Evolutionary conservation across 768 basidiomycete species (phyloP).

Genomic region (Naganishia vishniacii): DNA sequence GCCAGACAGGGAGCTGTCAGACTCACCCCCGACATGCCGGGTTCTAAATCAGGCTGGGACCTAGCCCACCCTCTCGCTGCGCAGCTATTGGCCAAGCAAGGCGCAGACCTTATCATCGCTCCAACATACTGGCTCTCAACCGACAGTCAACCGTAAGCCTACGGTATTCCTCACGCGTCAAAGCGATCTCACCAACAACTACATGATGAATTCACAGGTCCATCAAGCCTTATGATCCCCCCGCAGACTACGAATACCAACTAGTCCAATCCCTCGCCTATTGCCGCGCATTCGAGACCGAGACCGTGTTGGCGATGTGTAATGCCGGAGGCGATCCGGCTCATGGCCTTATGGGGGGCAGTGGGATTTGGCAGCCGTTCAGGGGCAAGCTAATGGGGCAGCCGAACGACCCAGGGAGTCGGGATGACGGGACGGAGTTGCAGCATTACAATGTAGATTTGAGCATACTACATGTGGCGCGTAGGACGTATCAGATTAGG

Average conservation of each 20-base stretch:
- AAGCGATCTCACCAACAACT: too few species aligned
- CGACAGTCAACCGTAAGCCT: constrained; percentile 43
- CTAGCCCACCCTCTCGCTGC: constrained; percentile 39
- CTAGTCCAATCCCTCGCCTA: constrained; percentile 35
- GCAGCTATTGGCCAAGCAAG: constrained; percentile 35
- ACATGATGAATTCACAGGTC: constrained; percentile 22
- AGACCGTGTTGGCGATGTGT: constrained; percentile 38
- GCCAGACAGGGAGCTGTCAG: too few species aligned
- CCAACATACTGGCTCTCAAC: constrained; percentile 42
- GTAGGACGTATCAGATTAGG: constrained; percentile 38
- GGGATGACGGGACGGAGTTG: constrained; percentile 23
- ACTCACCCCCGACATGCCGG: too few species aligned
- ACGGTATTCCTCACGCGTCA: neutral
- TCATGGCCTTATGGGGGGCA: constrained; percentile 41
- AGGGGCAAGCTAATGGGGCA: constrained; percentile 30
- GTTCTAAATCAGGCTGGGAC: constrained; percentile 38
- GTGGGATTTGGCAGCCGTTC: constrained; percentile 40
- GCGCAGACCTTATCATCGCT: constrained; percentile 40
- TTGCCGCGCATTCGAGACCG: constrained; percentile 39
- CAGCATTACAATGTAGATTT: constrained; percentile 35
- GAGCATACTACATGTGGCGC: constrained; percentile 34
- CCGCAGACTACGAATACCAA: constrained; percentile 34
- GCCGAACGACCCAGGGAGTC: constrained; percentile 6
- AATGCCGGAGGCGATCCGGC: constrained; percentile 35
- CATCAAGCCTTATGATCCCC: constrained; percentile 30